These are phyloP conservation scores for Boletus vermiculosoides DNA, from an alignment of 768 basidiomycete species.

Conservation along the genomic window DNA sequence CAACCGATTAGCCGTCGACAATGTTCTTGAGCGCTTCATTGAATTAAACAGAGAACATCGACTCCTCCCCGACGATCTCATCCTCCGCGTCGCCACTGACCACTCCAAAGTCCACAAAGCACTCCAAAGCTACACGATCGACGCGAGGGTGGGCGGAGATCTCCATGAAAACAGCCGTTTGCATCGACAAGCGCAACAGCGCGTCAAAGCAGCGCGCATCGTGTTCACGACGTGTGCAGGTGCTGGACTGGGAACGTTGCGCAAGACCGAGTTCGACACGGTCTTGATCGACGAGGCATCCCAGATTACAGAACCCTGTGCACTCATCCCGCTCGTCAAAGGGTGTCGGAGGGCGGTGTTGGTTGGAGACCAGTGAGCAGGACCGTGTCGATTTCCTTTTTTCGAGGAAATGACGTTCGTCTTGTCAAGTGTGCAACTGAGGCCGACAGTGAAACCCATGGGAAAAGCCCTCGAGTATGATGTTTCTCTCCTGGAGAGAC, in stretches of 20 bases:
- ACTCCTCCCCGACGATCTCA: slow-evolving; percentile 52
- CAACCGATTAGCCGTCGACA: slow-evolving; percentile 58
- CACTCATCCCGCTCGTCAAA: slow-evolving; percentile 67
- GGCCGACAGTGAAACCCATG: slow-evolving; percentile 62
- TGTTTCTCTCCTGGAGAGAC: slow-evolving; percentile 58
- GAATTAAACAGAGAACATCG: slow-evolving; percentile 41
- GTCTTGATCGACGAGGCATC: slow-evolving; percentile 71
- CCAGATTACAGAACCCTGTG: slow-evolving; percentile 64
- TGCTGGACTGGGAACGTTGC: slow-evolving; percentile 56
- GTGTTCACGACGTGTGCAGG: slow-evolving; percentile 69
- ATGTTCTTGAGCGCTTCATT: slow-evolving; percentile 64
- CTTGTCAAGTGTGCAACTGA: slow-evolving; percentile 55
- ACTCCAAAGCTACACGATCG: slow-evolving; percentile 56
- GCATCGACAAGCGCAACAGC: slow-evolving; percentile 56
- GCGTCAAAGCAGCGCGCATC: slow-evolving; percentile 54
- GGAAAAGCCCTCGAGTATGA: slow-evolving; percentile 56
- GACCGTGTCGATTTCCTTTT: neutral
- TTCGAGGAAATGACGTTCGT: neutral
- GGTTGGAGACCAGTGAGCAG: slow-evolving; percentile 68
- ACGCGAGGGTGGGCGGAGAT: slow-evolving; percentile 59
- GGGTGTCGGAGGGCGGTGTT: slow-evolving; percentile 56
- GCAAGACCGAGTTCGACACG: slow-evolving; percentile 55
- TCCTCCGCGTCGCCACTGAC: slow-evolving; percentile 70
- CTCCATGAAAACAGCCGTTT: slow-evolving; percentile 57
- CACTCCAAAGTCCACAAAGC: slow-evolving; percentile 54